phyloP scores from a whole-genome alignment of 352 stramenopile genomes.

The Blastocystis sp. region DNA sequence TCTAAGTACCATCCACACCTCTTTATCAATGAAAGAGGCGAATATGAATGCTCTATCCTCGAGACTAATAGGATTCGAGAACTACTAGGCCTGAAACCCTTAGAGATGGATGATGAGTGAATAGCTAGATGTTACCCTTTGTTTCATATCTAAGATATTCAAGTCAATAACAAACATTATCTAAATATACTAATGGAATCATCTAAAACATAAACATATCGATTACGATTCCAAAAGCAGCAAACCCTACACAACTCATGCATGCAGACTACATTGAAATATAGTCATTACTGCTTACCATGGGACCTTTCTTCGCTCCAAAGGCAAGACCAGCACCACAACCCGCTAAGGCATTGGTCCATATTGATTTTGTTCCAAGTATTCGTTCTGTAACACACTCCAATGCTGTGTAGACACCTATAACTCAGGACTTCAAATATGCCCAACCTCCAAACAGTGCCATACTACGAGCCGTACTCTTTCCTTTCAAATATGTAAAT shows the following conservation, averaged over 20 bases:
- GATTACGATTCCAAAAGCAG: slow-evolving; percentile 56
- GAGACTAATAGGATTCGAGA: slow-evolving; percentile 44
- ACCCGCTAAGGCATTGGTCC: slow-evolving; percentile 44
- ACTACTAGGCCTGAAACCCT: neutral
- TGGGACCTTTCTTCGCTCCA: slow-evolving; percentile 19
- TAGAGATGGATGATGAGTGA: neutral
- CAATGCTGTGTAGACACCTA: slow-evolving; percentile 47
- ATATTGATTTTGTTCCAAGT: slow-evolving; percentile 31
- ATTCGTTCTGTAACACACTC: slow-evolving; percentile 50
- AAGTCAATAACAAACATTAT: neutral
- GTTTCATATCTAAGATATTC: neutral
- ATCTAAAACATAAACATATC: slow-evolving; percentile 63
- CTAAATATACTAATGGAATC: neutral
- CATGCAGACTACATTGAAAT: neutral
- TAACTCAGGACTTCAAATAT: no score
- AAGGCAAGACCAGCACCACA: slow-evolving; percentile 19
- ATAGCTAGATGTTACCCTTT: neutral
- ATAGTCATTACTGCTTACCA: neutral
- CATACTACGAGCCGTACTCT: slow-evolving; percentile 20
- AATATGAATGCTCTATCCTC: slow-evolving; percentile 47
- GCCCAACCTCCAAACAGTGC: slow-evolving; percentile 43
- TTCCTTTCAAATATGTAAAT: slow-evolving; percentile 32
- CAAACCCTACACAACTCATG: slow-evolving; percentile 49
- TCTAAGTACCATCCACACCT: neutral
- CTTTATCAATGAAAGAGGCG: slow-evolving; percentile 29